phyloP scores from a whole-genome alignment of 768 basidiomycete species.

The Xerocomellus chrysenteron region DNA sequence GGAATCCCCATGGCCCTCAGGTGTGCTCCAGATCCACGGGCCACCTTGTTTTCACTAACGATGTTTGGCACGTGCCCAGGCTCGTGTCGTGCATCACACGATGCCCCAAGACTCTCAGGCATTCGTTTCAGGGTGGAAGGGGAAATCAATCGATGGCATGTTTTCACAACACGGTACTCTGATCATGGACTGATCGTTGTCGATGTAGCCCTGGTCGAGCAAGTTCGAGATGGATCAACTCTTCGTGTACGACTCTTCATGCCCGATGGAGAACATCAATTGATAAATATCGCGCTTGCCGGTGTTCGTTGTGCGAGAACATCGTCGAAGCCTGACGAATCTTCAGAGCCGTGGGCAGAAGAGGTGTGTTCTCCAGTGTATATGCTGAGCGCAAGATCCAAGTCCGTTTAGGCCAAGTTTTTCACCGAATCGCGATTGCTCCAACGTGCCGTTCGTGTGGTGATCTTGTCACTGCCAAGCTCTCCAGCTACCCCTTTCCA shows the following conservation, averaged over 20 bases:
- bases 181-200: conserved; percentile 7
- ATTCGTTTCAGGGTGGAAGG: conserved; percentile 90
- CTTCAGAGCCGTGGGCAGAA: conserved; percentile 83
- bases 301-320: conserved; percentile 76
- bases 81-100: conserved; percentile 70
- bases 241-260: conserved; percentile 85
- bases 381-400: background rate
- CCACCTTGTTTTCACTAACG: background rate
- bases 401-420: conserved; percentile 71
- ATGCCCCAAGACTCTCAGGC: conserved; percentile 91
- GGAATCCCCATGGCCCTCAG: conserved; percentile 80
- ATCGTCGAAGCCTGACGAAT: conserved; percentile 70
- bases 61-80: conserved; percentile 39
- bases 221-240: conserved; percentile 90
- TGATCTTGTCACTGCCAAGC: conserved; percentile 77
- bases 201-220: conserved; percentile 80
- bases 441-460: conserved; percentile 73
- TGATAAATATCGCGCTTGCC: conserved; percentile 81
- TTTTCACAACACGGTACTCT: background rate
- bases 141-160: conserved; percentile 82
- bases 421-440: conserved; percentile 89
- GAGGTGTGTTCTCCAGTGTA: conserved; percentile 54
- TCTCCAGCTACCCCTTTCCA: conserved; percentile 82
- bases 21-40: conserved; percentile 33
- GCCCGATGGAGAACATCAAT: conserved; percentile 87